Evolutionary conservation across 2,329 filamentous ascomycete species (phyloP), one percentile per base, ranked within the genome.

Genomic region (Venturia carpophila): DNA sequence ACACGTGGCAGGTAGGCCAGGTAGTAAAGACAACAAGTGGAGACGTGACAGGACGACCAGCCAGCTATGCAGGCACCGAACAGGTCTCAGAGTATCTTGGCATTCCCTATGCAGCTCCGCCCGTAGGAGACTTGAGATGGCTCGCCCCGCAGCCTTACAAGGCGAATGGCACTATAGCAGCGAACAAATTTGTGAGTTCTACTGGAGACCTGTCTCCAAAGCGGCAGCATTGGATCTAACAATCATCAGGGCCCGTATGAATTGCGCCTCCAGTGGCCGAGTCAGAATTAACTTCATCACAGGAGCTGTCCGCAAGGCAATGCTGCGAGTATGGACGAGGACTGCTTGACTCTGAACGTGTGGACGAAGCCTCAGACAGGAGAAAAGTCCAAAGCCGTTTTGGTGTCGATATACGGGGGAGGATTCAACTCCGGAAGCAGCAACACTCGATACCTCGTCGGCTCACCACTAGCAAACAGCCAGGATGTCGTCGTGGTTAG

Each of bases 51-150:
- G 74, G 75, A 13, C 74, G 76, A 58, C 60, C 64, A 56, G 71
- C 73, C 5, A 67, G 68, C 3, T 42, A 61, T 45, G n/a, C n/a
- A 27, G 71, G 71, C 62, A 68, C 64, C 34, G 68, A 64, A 2
- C 64, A 56, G 41, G 71, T 74, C 10, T 67, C 68, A 13, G 73
- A 76, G 41, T 77, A 74, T 47, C 65, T 76, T 21, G 75, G 74
- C 21, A 73, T 76, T 43, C 72, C 71, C 11, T 77, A 74, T 63
- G 75, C 73, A 1, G 68, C 72, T 66, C 69, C 74, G 19, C 74
- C 75, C 11, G 65, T 73, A 21, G 74, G 72, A 10, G 67, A 71
- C 39, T 67, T 75, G 37, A 70, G 74, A 45, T 76, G 75, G 65
- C 72, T 71, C 11, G 68, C 72, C 3, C 72, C 72, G 3, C 69